phyloP scores from a whole-genome alignment of 495 filamentous ascomycete genomes.

The Podospora pseudopauciseta region DNA sequence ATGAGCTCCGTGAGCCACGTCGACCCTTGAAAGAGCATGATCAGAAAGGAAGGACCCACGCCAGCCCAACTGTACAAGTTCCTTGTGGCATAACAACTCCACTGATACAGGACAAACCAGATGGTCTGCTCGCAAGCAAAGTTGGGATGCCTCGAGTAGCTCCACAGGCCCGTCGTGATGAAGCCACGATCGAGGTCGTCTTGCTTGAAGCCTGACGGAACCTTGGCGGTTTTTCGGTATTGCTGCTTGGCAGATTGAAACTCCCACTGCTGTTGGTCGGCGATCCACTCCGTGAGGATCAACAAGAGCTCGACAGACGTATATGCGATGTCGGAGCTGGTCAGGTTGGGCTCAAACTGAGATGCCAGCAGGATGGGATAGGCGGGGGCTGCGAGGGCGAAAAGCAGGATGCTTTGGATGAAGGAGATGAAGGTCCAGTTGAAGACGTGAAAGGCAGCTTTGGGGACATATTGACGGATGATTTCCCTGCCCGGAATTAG shows the following conservation, averaged over 20 bases:
- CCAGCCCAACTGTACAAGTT: slow-evolving; percentile 74
- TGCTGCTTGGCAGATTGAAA: slow-evolving; percentile 77
- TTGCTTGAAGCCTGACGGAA: slow-evolving; percentile 56
- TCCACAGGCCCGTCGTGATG: slow-evolving; percentile 79
- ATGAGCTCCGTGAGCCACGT: slow-evolving; percentile 83
- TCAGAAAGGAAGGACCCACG: slow-evolving; percentile 63
- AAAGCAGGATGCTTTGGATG: slow-evolving; percentile 76
- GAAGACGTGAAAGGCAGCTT: slow-evolving; percentile 69
- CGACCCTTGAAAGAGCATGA: slow-evolving; percentile 83
- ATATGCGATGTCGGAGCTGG: slow-evolving; percentile 63
- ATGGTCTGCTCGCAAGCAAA: slow-evolving; percentile 89
- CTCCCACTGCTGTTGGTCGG: slow-evolving; percentile 93
- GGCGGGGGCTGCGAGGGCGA: slow-evolving; percentile 70
- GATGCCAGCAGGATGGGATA: slow-evolving; percentile 69
- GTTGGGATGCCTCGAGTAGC: slow-evolving; percentile 85
- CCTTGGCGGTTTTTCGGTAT: slow-evolving; percentile 69
- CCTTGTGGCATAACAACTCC: slow-evolving; percentile 71
- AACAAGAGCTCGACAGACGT: slow-evolving; percentile 63
- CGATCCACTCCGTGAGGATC: slow-evolving; percentile 70
- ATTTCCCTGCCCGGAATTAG: slow-evolving; percentile 40
- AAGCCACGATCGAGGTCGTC: slow-evolving; percentile 92
- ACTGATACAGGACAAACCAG: slow-evolving; percentile 84
- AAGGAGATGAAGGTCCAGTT: slow-evolving; percentile 85
- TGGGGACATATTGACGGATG: slow-evolving; percentile 40
- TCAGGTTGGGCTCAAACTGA: slow-evolving; percentile 41